Percentiles rank a stretch among this genome's conserved stretches.
Evolutionary conservation across 1,284 basidiomycete species (phyloP).

Genomic region (Irpex sp.): DNA sequence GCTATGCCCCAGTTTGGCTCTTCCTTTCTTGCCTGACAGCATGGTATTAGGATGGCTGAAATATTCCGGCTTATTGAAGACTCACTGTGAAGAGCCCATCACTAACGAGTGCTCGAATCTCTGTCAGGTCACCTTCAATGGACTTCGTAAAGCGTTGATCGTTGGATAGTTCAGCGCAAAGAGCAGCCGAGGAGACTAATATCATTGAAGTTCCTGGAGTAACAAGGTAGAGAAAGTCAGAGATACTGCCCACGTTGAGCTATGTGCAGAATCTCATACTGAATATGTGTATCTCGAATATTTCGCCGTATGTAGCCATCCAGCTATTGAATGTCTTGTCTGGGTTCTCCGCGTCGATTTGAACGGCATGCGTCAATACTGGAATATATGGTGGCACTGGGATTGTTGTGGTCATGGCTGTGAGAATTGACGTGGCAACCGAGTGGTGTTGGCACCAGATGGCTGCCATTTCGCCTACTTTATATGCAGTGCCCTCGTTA

Average conservation of each 20-base stretch:
- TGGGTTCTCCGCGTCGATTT: neutral
- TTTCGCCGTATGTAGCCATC: neutral
- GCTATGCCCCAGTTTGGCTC: slow-evolving; percentile 42
- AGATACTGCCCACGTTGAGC: neutral
- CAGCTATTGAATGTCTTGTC: neutral
- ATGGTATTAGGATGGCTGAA: neutral
- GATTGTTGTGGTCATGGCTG: neutral
- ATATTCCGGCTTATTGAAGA: neutral
- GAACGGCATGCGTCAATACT: neutral
- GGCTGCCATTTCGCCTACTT: no score
- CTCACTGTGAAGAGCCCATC: slow-evolving; percentile 44
- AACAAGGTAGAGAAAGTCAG: neutral
- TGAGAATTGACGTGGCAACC: neutral
- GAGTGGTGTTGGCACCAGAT: no score
- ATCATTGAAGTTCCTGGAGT: neutral
- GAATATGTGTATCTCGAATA: neutral
- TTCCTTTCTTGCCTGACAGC: slow-evolving; percentile 36
- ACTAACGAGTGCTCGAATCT: slow-evolving; percentile 39
- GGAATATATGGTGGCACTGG: neutral
- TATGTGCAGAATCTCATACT: neutral
- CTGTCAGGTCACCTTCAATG: slow-evolving; percentile 28
- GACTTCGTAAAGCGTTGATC: slow-evolving; percentile 43
- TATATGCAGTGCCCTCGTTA: no score
- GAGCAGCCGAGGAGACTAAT: neutral
- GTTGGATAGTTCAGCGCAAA: slow-evolving; percentile 35